phyloP scores from a whole-genome alignment of 495 filamentous ascomycete species.

The Neurospora sp. region DNA sequence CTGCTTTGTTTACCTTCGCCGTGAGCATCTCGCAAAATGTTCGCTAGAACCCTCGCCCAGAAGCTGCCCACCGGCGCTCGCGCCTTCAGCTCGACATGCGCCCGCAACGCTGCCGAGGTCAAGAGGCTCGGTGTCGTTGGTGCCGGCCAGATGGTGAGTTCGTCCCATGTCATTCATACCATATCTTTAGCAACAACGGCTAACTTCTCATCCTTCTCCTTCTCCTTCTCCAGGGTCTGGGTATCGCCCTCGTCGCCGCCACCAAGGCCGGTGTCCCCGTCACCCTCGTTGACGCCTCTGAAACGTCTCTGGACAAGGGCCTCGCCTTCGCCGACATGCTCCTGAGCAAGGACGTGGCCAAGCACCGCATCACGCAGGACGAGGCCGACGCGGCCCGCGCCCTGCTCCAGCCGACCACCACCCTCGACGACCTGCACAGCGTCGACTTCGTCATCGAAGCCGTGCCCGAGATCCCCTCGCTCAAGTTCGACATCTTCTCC shows the following conservation, averaged over 20 bases:
- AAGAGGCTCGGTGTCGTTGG: conserved; percentile 88
- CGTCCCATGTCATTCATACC: background rate
- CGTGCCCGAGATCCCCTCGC: conserved; percentile 79
- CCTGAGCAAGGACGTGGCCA: conserved; percentile 82
- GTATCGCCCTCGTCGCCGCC: conserved; percentile 91
- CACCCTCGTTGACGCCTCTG: conserved; percentile 73
- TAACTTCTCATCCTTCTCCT: background rate
- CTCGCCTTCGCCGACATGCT: conserved; percentile 93
- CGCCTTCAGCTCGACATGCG: conserved; percentile 43
- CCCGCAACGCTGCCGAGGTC: conserved; percentile 56
- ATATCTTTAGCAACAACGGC: background rate
- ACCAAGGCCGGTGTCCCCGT: conserved; percentile 77
- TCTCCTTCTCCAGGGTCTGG: conserved; percentile 60
- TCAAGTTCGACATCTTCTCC: conserved; percentile 84
- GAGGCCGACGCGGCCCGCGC: conserved; percentile 61
- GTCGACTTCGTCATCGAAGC: conserved; percentile 98
- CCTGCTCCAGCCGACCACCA: conserved; percentile 58
- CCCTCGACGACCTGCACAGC: conserved; percentile 66
- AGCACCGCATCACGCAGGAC: conserved; percentile 68
- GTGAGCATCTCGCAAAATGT: background rate
- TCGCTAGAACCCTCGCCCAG: background rate
- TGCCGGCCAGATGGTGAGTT: conserved; percentile 85
- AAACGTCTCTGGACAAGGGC: conserved; percentile 84
- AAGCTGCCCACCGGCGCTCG: conserved; percentile 30
- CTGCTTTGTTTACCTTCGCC: background rate